phyloP scores from a whole-genome alignment of 306 rosid species.

The Herpetospermum pedunculosum region DNA sequence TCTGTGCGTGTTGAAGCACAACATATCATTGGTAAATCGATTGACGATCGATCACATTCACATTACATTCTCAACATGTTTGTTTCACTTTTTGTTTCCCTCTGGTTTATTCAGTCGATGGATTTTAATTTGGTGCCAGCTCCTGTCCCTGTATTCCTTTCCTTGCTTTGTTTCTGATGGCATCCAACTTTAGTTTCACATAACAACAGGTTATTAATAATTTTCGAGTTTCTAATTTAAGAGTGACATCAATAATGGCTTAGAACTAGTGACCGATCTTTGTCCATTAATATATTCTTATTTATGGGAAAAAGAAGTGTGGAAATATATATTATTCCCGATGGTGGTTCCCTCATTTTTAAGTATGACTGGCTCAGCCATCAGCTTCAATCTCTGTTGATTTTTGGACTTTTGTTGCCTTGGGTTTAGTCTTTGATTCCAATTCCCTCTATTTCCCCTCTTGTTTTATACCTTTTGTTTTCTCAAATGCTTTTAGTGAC shows the following conservation, averaged over 20 bases:
- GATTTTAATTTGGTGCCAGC: no score
- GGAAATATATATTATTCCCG: not conserved
- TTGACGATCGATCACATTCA: no score
- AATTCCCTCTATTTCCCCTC: not conserved
- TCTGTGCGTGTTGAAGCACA: not conserved
- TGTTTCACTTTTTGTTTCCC: no score
- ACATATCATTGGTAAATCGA: not conserved
- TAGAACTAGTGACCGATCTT: not conserved
- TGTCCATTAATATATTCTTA: not conserved
- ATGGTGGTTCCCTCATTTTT: not conserved
- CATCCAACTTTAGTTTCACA: no score
- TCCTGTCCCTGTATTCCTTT: no score
- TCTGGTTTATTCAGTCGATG: not conserved
- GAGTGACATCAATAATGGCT: not conserved
- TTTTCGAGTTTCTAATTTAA: not conserved
- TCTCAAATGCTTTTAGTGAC: not conserved
- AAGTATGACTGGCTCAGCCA: not conserved
- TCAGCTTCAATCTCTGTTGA: not conserved
- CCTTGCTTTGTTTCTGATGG: no score
- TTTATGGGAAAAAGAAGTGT: not conserved
- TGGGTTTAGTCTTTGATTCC: not conserved
- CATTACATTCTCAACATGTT: no score
- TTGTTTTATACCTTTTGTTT: not conserved
- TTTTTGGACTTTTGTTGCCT: not conserved
- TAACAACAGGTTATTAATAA: not conserved